Evolutionary conservation across 2,329 filamentous ascomycete genomes (phyloP), one percentile per base, ranked within the genome.

Genomic region (Neonectria faginata): DNA sequence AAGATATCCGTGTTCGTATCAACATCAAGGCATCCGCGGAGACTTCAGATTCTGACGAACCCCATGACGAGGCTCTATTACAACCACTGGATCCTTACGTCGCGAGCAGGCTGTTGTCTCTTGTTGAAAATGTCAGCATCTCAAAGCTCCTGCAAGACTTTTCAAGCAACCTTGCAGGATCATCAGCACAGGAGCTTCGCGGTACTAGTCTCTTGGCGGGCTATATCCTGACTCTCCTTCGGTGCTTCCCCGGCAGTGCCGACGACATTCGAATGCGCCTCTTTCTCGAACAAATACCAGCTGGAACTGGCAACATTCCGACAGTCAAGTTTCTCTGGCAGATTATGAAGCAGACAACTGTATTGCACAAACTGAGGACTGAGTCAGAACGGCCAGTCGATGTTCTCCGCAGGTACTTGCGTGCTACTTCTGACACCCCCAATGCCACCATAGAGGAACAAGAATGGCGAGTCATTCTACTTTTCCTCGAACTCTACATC

Each of bases 211-310:
- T 93, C 12, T 83, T 97, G 42, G 93, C 95, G 12, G 93, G 91
- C 29, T 98, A 97, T 75, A 93, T 94, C 3, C 83, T 98, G 42
- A 94, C 92, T 0, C 81, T 99, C 3, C 82, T 98, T 4, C 88
- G 92, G 63, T 94, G 94, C 71, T 98, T 98, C 69, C 94, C 95
- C 9, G 82, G 85, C 7, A 86, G 89, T 64, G 90, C 90, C 3
- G 94, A 97, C 74, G 94, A 97, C 64, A 97, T 97, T 65, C 91
- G 94, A 22, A 97, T 98, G 93, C 95, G 93, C 81, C 83, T 98
- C 1, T 98, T 96, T 74, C 85, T 96, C 44, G 76, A 77, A 27
- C 69, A 79, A 57, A 79, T 81, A 14, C 77, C 78, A 18, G 76
- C 74, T 3, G 22, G 67, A 6, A 66, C 70, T 5, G 92, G 93